Percentiles rank a stretch among this genome's conserved stretches.
phyloP scores from a whole-genome alignment of 805 yeast species.

The Zygotorulaspora sp. region DNA sequence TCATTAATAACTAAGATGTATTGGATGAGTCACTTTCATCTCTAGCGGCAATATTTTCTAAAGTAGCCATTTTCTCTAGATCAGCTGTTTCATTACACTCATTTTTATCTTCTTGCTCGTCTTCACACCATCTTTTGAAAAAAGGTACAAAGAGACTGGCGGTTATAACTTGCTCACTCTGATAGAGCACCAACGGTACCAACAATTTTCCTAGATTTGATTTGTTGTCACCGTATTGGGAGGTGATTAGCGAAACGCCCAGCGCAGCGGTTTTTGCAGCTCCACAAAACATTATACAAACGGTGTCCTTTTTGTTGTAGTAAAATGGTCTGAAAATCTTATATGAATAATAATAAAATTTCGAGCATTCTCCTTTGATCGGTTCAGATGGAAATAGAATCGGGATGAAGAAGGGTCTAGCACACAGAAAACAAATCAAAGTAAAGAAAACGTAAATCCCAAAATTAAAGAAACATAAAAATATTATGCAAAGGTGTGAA shows the following conservation, averaged over 20 bases:
- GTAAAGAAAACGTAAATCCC: slow-evolving; percentile 80
- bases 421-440: slow-evolving; percentile 49
- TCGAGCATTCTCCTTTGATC: slow-evolving; percentile 39
- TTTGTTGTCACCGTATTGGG: slow-evolving; percentile 67
- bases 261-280: slow-evolving; percentile 92
- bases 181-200: slow-evolving; percentile 81
- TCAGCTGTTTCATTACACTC: slow-evolving; percentile 5
- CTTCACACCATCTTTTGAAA: slow-evolving; percentile 60
- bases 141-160: slow-evolving; percentile 67
- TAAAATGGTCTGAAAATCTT: slow-evolving; percentile 55
- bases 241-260: slow-evolving; percentile 77
- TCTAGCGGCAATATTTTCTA: not conserved
- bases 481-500: slow-evolving; percentile 61
- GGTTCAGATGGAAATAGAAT: slow-evolving; percentile 47
- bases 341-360: slow-evolving; percentile 41
- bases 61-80: slow-evolving; percentile 5
- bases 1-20: too few species aligned
- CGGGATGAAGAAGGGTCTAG: slow-evolving; percentile 56
- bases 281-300: slow-evolving; percentile 79
- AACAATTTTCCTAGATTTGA: slow-evolving; percentile 63
- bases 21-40: not conserved
- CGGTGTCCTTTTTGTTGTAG: slow-evolving; percentile 66
- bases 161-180: slow-evolving; percentile 78
- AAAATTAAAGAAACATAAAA: slow-evolving; percentile 76
- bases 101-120: slow-evolving; percentile 20